Conservation (phyloP, 2,329 filamentous ascomycete genomes). For the Trichoderma sp. region DNA sequence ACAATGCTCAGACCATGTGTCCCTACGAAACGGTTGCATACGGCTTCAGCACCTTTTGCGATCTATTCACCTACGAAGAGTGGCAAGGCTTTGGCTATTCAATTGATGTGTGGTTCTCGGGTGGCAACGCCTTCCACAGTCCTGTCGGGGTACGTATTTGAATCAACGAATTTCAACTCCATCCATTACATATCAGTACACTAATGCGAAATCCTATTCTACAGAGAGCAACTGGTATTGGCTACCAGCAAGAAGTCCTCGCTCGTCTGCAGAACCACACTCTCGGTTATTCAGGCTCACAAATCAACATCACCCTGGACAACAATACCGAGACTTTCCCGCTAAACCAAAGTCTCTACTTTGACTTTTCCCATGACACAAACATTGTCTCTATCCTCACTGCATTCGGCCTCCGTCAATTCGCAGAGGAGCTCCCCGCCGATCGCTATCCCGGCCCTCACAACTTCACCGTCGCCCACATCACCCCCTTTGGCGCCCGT, state of each 20-base stretch:
- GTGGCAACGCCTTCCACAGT: constrained; percentile 62
- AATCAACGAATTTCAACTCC: neutral
- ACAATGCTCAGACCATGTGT: constrained; percentile 70
- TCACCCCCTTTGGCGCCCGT: constrained; percentile 71
- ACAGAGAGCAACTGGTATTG: constrained; percentile 69
- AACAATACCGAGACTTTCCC: constrained; percentile 70
- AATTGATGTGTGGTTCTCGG: constrained; percentile 66
- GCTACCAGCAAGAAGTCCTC: constrained; percentile 71
- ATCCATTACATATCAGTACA: neutral
- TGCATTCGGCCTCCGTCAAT: constrained; percentile 72
- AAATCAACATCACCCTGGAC: constrained; percentile 71
- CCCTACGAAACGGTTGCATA: constrained; percentile 78
- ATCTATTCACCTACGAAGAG: constrained; percentile 73
- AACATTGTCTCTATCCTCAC: constrained; percentile 71
- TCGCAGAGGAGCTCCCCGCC: constrained; percentile 60
- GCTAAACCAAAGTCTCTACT: constrained; percentile 70
- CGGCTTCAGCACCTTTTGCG: constrained; percentile 73
- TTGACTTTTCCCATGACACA: constrained; percentile 78
- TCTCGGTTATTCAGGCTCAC: constrained; percentile 57
- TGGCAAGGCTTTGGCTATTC: constrained; percentile 74
- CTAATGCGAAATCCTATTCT: neutral
- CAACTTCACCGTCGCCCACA: constrained; percentile 65
- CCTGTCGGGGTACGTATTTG: constrained; percentile 56
- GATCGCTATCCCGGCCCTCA: constrained; percentile 57
- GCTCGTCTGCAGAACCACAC: constrained; percentile 70